Evolutionary conservation across 1,284 basidiomycete species (phyloP).

Genomic region (Marasmius fiardii): DNA sequence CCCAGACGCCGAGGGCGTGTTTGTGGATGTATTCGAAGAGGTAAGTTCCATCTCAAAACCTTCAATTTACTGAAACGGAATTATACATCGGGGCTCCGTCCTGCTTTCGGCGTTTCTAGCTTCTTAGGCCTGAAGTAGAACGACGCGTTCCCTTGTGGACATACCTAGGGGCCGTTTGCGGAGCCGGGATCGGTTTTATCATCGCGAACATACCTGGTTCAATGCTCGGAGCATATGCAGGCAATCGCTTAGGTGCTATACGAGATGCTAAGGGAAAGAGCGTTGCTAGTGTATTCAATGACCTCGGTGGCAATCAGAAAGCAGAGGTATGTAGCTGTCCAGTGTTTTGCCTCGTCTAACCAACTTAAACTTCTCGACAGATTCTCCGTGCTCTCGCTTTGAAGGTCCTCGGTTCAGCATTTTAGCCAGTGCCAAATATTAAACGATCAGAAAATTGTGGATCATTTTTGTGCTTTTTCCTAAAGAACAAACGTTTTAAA

Average conservation of each 20-base stretch:
- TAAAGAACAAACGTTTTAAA: too few relatives aligned
- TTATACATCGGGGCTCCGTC: slow-evolving; percentile 4
- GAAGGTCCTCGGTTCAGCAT: slow-evolving; percentile 81
- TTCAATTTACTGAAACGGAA: not conserved
- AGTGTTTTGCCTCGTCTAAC: slow-evolving; percentile 14
- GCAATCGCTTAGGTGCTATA: slow-evolving; percentile 83
- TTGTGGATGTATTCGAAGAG: slow-evolving; percentile 90
- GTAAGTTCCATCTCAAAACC: too few relatives aligned
- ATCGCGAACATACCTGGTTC: slow-evolving; percentile 84
- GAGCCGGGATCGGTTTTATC: slow-evolving; percentile 79
- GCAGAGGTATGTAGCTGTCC: slow-evolving; percentile 63
- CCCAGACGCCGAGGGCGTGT: slow-evolving; percentile 79
- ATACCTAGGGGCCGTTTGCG: slow-evolving; percentile 70
- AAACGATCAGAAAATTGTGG: too few relatives aligned
- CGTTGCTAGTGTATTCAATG: slow-evolving; percentile 87
- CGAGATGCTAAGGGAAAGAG: slow-evolving; percentile 92
- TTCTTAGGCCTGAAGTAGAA: slow-evolving; percentile 77
- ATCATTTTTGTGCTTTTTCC: too few relatives aligned
- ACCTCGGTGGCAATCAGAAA: slow-evolving; percentile 77
- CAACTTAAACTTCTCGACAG: slow-evolving; percentile 42
- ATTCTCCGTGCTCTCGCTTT: slow-evolving; percentile 84
- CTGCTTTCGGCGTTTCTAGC: slow-evolving; percentile 38
- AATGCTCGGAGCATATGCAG: slow-evolving; percentile 77
- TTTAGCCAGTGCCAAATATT: slow-evolving; percentile 22
- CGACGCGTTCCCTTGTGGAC: slow-evolving; percentile 70